These are phyloP conservation scores for Rubroboletus pulcherrimus DNA, from an alignment of 768 basidiomycete species.

Conservation along the genomic window DNA sequence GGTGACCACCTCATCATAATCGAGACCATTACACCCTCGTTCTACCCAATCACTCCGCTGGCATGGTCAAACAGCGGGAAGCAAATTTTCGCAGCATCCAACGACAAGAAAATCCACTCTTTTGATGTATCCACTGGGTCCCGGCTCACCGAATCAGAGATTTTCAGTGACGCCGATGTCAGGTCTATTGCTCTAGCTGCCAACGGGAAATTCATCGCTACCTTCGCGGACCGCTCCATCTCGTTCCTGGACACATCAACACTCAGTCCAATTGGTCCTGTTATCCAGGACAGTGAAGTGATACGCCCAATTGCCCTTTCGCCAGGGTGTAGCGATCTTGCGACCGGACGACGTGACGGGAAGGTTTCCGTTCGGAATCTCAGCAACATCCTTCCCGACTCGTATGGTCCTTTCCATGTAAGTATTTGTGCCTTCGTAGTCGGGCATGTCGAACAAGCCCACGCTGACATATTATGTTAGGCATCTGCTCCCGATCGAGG, in stretches of 20 bases:
- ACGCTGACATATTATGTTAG: background rate
- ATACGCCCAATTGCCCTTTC: too few relatives aligned
- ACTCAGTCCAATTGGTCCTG: too few relatives aligned
- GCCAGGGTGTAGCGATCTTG: too few relatives aligned
- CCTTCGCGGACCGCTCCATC: background rate
- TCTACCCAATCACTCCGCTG: background rate
- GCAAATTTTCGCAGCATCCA: background rate
- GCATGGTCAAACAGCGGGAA: constrained; percentile 1
- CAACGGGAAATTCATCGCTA: too few relatives aligned
- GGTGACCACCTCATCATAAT: background rate
- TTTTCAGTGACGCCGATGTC: too few relatives aligned
- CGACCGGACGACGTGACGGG: background rate
- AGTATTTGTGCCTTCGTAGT: background rate
- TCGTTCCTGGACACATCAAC: background rate
- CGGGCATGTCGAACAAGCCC: background rate
- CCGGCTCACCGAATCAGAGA: background rate
- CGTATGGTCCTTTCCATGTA: background rate
- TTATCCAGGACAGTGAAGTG: too few relatives aligned
- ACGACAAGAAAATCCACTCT: background rate
- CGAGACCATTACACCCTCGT: background rate
- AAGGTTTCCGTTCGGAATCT: background rate
- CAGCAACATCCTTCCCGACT: background rate
- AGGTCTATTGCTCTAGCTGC: too few relatives aligned
- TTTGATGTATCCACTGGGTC: too few relatives aligned
- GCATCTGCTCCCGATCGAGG: background rate